A percentile compares a stretch with the other conserved stretches of the same genome.
Conservation (phyloP, 768 basidiomycete species). For the Boletus vermiculosoides region DNA sequence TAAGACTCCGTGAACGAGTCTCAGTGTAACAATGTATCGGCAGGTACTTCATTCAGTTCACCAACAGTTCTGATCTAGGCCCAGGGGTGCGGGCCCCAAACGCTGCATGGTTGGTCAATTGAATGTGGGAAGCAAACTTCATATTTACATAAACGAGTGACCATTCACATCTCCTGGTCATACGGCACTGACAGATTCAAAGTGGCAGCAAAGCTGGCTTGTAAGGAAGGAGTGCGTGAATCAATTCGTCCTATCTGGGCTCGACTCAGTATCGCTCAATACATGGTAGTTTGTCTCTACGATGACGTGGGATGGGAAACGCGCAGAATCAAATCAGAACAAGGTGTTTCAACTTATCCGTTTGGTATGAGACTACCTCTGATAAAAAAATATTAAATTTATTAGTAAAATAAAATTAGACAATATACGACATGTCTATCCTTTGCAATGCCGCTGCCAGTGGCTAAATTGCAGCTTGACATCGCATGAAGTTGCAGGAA, state of each 20-base stretch:
- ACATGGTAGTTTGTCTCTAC: neutral
- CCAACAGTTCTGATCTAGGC: neutral
- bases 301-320: neutral
- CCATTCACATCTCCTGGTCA: neutral
- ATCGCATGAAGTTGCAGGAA: conserved; percentile 6
- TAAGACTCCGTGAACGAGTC: neutral
- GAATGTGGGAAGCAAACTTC: neutral
- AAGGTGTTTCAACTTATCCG: neutral
- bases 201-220: too few relatives aligned
- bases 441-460: conserved; percentile 5
- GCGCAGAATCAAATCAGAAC: conserved; percentile 3
- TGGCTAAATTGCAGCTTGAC: conserved; percentile 6
- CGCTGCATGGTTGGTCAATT: neutral
- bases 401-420: too few relatives aligned
- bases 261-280: neutral
- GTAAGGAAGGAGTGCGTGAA: neutral
- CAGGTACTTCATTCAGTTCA: neutral
- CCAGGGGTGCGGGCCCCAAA: neutral
- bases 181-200: too few relatives aligned
- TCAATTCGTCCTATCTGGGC: neutral
- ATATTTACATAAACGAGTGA: neutral
- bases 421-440: neutral
- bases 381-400: too few relatives aligned
- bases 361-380: neutral
- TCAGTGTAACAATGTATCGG: neutral